Base-by-base conservation (phyloP, 2,329 filamentous ascomycete species). In the Fusarium sp. region DNA sequence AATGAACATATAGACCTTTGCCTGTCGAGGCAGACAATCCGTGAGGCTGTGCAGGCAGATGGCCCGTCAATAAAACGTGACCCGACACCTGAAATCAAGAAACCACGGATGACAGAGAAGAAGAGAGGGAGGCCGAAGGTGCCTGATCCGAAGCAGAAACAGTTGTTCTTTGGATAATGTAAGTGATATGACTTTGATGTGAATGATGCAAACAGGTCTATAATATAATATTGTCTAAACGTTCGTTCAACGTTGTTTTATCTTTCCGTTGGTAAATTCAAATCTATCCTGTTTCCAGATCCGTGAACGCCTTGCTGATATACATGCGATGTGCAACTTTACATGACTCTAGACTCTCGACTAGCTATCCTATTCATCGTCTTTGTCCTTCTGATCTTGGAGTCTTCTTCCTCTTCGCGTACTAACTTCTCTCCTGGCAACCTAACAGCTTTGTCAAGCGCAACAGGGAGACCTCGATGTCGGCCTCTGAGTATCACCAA, bases 1-100 rank as follows among this genome's bases (percentile, higher is more conserved):
- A 99, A 99, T 75, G 90, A 93, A 64, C 96, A 99, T 79, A 95
- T 99, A 58, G 96, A 99, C 80, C 89, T 93, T 14, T 99, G 96
- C 81, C 87, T 99, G 4, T 98, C 95, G 2, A 88, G 92, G 62
- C 90, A 93, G 78, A 94, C 94, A 0, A 98, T 99, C 77, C 92
- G 92, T 51, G 94, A 98, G 77, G 92, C 90, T 1, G 91, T 96
- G 2, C 91, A 94, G 65, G 87, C 87, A 62, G 82, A 86, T 68
- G 79, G 78, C 55, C 57, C 79, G 34, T 72, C 66, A 13, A 66
- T 56, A 54, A 50, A 62, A 22, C 66, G 62, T 22, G 82, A 83
- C 45, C 78, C 79, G 18, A 83, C 82, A 7, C 80, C 83, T 3
- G 81, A 83, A 12, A 75, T 76, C 7, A 87, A 86, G 73, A 83